Conservation (phyloP, 768 basidiomycete species). For the Auricularia sp. region DNA sequence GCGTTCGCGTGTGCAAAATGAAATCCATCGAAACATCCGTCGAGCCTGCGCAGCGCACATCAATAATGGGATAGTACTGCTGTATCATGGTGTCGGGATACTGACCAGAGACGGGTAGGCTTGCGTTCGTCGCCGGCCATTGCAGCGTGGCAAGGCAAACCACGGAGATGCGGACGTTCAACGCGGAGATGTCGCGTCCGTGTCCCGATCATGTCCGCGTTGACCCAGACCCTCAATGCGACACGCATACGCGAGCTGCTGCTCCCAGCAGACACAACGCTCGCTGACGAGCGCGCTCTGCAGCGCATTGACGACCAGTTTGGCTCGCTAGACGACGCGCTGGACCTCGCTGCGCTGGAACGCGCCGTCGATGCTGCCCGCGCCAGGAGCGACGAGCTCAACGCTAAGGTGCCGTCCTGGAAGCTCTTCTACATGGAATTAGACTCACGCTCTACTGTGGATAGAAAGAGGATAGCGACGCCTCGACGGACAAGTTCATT, state of each 20-base stretch:
- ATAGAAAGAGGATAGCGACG: conserved; percentile 42
- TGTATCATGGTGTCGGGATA: background rate
- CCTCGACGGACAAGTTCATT: conserved; percentile 36
- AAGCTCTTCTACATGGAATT: conserved; percentile 7
- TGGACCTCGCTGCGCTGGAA: background rate
- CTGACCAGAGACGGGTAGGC: background rate
- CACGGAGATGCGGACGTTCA: background rate
- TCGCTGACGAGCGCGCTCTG: background rate
- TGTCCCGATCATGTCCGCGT: background rate
- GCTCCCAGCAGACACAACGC: background rate
- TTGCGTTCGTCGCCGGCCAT: background rate
- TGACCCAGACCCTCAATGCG: background rate
- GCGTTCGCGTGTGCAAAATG: conserved; percentile 14
- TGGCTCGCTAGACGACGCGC: background rate
- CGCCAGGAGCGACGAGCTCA: background rate
- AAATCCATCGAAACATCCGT: conserved; percentile 12
- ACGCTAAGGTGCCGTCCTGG: conserved; percentile 12
- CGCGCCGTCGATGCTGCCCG: background rate
- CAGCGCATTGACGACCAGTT: background rate
- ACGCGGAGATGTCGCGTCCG: background rate
- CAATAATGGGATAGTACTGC: background rate
- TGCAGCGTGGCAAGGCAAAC: background rate
- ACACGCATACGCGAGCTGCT: background rate
- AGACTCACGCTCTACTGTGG: conserved; percentile 36
- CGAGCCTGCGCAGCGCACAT: conserved; percentile 3